phyloP scores from a whole-genome alignment of 306 rosid genomes.

The Trifolium repens region DNA sequence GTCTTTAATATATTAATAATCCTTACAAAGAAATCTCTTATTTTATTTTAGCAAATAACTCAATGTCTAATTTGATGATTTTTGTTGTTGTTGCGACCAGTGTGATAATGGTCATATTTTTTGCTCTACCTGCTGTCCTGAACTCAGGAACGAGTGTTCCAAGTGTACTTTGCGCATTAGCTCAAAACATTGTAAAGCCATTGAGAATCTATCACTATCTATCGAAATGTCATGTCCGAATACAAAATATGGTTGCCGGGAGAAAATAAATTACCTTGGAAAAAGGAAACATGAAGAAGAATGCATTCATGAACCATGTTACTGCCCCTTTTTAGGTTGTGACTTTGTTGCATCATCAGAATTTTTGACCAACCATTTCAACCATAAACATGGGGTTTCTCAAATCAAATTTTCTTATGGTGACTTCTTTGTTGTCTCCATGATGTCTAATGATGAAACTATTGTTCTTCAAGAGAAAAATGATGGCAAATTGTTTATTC shows the following conservation, averaged over 20 bases:
- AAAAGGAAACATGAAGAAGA: background rate
- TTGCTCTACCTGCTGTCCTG: slow-evolving; percentile 62
- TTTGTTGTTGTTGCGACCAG: slow-evolving; percentile 48
- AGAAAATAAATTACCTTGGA: background rate
- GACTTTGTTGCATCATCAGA: background rate
- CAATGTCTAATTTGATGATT: background rate
- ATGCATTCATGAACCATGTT: background rate
- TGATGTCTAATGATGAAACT: background rate
- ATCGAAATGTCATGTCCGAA: slow-evolving; percentile 41
- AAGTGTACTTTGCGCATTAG: slow-evolving; percentile 57
- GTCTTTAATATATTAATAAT: no score
- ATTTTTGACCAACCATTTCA: background rate
- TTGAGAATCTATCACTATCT: slow-evolving; percentile 64
- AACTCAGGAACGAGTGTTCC: slow-evolving; percentile 52
- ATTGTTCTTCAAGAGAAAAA: background rate
- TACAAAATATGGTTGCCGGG: background rate
- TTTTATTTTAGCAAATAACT: background rate
- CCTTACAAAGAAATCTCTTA: no score
- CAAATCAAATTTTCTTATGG: background rate
- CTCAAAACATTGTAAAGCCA: slow-evolving; percentile 55
- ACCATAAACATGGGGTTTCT: background rate
- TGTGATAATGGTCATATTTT: slow-evolving; percentile 72
- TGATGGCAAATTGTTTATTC: background rate
- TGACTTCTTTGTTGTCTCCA: background rate
- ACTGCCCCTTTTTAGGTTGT: background rate